These are phyloP conservation scores for Cladosporium sphaerospermum DNA, from an alignment of 2,329 filamentous ascomycete species.

Conservation along the genomic window DNA sequence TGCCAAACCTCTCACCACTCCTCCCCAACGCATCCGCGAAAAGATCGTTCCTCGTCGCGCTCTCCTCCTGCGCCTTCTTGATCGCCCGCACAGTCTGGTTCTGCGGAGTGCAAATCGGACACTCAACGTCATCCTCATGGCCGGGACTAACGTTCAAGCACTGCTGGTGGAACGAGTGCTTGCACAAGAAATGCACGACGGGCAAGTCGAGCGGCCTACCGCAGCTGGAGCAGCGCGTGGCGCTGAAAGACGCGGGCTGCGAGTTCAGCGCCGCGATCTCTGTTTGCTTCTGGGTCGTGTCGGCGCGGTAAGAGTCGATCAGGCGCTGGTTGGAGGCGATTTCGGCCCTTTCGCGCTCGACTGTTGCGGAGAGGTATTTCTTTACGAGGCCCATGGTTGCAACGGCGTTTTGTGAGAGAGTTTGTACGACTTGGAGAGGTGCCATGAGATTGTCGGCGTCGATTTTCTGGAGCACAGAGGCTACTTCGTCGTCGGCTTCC, in stretches of 20 bases:
- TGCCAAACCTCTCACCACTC: slow-evolving; percentile 69
- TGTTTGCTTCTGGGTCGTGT: slow-evolving; percentile 71
- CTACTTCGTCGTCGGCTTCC: slow-evolving; percentile 80
- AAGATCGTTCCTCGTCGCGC: slow-evolving; percentile 78
- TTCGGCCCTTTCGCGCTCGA: slow-evolving; percentile 79
- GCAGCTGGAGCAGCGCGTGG: slow-evolving; percentile 81
- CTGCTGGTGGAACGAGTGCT: slow-evolving; percentile 91
- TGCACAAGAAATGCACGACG: slow-evolving; percentile 92
- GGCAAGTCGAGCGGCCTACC: slow-evolving; percentile 74
- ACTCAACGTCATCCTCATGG: slow-evolving; percentile 63
- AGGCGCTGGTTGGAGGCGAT: slow-evolving; percentile 74
- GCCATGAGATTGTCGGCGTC: slow-evolving; percentile 90
- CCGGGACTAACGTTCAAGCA: slow-evolving; percentile 60
- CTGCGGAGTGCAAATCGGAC: slow-evolving; percentile 74
- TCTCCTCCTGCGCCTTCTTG: slow-evolving; percentile 77
- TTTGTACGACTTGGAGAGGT: slow-evolving; percentile 92
- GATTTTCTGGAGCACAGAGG: slow-evolving; percentile 74
- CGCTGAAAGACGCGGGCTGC: slow-evolving; percentile 84
- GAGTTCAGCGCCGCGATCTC: slow-evolving; percentile 72
- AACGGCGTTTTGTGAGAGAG: slow-evolving; percentile 69
- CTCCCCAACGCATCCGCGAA: slow-evolving; percentile 74
- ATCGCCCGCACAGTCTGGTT: slow-evolving; percentile 88
- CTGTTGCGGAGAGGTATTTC: slow-evolving; percentile 80
- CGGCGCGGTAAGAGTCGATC: slow-evolving; percentile 74
- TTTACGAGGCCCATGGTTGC: slow-evolving; percentile 98